phyloP scores from a whole-genome alignment of 2,329 filamentous ascomycete species.

The Diplocarpon rosae region DNA sequence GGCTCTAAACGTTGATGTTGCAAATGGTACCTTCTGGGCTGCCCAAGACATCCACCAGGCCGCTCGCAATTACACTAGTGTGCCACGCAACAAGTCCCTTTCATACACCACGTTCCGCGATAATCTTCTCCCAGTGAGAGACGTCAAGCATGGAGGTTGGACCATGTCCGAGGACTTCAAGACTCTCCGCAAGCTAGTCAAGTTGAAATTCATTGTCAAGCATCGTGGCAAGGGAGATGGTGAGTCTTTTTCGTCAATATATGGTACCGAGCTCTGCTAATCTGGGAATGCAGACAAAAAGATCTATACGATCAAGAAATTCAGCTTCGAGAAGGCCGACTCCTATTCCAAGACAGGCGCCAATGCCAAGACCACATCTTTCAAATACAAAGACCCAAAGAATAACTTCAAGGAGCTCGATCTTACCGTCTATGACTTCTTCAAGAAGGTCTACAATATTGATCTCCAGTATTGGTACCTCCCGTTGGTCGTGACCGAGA shows the following conservation, averaged over 20 bases:
- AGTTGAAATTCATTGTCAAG: slow-evolving; percentile 44
- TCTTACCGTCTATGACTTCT: slow-evolving; percentile 42
- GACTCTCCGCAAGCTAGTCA: slow-evolving; percentile 41
- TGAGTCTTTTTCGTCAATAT: slow-evolving; percentile 4
- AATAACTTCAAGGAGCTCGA: slow-evolving; percentile 4
- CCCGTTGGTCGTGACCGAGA: slow-evolving; percentile 47
- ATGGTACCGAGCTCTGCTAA: not conserved
- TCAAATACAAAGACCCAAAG: slow-evolving; percentile 41
- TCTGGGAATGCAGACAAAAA: slow-evolving; percentile 29
- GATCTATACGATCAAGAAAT: slow-evolving; percentile 40
- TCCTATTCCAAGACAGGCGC: slow-evolving; percentile 36
- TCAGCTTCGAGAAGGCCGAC: slow-evolving; percentile 32
- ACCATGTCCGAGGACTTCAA: slow-evolving; percentile 40
- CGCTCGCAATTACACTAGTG: slow-evolving; percentile 24
- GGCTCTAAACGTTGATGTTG: slow-evolving; percentile 79
- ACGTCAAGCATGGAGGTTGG: slow-evolving; percentile 5
- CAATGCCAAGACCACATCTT: slow-evolving; percentile 40
- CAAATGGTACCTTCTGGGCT: slow-evolving; percentile 83
- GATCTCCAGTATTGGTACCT: slow-evolving; percentile 36
- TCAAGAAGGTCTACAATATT: slow-evolving; percentile 41
- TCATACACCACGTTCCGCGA: slow-evolving; percentile 19
- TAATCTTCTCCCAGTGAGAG: slow-evolving; percentile 13
- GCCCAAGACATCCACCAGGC: slow-evolving; percentile 28
- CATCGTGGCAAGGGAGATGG: slow-evolving; percentile 38
- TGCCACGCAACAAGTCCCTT: slow-evolving; percentile 17